Evolutionary conservation across 1,139 yeast species (phyloP).

Genomic region (Spathaspora sp.): DNA sequence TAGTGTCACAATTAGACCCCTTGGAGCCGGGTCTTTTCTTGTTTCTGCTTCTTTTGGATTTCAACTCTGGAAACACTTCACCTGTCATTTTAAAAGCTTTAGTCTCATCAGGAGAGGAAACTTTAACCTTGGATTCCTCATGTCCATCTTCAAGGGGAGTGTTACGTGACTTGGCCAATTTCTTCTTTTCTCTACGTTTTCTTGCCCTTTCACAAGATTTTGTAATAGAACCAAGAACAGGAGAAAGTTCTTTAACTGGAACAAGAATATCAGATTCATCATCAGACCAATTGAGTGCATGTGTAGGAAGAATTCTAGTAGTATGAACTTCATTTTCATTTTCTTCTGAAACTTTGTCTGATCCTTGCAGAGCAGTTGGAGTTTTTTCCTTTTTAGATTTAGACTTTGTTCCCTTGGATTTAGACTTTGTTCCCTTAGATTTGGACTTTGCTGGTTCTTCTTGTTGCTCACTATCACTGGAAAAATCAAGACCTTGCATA

Average conservation of each 20-base stretch:
- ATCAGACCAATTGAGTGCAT: neutral
- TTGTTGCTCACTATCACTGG: constrained; percentile 25
- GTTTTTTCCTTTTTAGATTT: neutral
- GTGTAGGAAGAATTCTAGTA: neutral
- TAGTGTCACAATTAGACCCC: neutral
- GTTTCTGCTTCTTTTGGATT: neutral
- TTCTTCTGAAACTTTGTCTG: neutral
- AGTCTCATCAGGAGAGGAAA: neutral
- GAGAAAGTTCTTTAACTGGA: neutral
- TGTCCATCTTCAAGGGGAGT: neutral
- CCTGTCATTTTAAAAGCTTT: constrained; percentile 1
- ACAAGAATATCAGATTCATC: neutral
- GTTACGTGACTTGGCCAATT: neutral
- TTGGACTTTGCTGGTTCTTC: constrained; percentile 12
- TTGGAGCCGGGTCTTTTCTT: neutral
- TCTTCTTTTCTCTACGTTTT: neutral
- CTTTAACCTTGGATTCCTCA: neutral
- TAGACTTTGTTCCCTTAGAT: neutral
- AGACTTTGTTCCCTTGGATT: neutral
- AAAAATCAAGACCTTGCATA: constrained; percentile 23
- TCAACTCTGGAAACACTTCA: neutral
- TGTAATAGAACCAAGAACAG: neutral
- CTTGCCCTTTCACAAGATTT: constrained; percentile 1
- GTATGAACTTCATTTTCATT: neutral
- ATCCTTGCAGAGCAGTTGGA: neutral